phyloP scores from a whole-genome alignment of 2,329 filamentous ascomycete genomes.

The Aphanocladium album region DNA sequence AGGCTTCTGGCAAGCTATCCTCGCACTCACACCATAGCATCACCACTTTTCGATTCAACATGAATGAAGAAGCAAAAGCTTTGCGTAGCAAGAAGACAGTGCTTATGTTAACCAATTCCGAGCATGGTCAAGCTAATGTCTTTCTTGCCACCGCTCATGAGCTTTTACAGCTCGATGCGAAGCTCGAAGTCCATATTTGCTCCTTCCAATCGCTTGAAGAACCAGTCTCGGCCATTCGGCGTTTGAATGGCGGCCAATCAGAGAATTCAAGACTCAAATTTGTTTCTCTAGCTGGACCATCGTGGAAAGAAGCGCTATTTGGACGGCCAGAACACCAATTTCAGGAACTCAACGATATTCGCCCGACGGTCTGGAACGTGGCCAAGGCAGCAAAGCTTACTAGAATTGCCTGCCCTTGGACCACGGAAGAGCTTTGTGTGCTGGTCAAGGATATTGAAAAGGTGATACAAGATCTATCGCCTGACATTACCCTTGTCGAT shows the following conservation, averaged over 20 bases:
- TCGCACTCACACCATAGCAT: not conserved
- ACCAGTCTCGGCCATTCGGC: not conserved
- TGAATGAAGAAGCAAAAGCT: not conserved
- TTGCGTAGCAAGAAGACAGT: constrained; percentile 10
- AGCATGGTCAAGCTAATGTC: constrained; percentile 22
- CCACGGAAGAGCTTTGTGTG: not conserved
- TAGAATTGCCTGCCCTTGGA: constrained; percentile 12
- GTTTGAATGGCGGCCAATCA: not conserved
- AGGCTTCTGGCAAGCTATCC: not conserved
- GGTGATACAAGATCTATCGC: constrained; percentile 3
- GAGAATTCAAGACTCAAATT: constrained; percentile 1
- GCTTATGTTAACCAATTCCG: constrained; percentile 19
- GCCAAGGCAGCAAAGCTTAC: not conserved
- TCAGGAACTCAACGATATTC: not conserved
- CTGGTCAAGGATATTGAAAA: constrained; percentile 7
- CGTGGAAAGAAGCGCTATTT: constrained; percentile 9
- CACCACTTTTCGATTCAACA: not conserved
- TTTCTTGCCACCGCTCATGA: constrained; percentile 19
- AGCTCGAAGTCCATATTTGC: constrained; percentile 15
- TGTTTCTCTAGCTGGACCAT: not conserved
- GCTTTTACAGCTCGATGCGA: constrained; percentile 11
- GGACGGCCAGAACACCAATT: constrained; percentile 1
- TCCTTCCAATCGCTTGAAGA: constrained; percentile 6
- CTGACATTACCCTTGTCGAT: constrained; percentile 12
- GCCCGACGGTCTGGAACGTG: constrained; percentile 10